Conservation (phyloP, 176 grass and related monocot species). For the Carex scoparia region DNA sequence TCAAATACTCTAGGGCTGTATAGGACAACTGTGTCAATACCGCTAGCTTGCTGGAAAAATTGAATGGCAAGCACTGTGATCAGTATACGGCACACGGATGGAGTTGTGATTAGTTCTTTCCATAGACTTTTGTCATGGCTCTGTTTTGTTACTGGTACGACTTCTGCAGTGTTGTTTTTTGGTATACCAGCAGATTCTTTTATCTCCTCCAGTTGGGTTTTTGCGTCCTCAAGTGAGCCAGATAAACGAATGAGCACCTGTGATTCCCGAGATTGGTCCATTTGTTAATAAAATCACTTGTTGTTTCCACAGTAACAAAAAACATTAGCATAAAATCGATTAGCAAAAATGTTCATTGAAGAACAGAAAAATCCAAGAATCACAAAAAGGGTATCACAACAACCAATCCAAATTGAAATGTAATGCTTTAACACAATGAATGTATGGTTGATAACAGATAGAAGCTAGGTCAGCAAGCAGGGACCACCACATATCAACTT, state of each 20-base stretch:
- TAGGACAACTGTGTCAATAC: conserved; percentile 31
- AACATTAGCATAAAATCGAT: not conserved
- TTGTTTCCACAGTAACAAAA: not conserved
- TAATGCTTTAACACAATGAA: not conserved
- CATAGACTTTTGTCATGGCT: conserved; percentile 21
- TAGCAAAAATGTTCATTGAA: not conserved
- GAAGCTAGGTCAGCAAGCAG: not conserved
- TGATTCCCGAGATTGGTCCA: not conserved
- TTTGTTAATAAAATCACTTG: not conserved
- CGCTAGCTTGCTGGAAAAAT: conserved; percentile 31
- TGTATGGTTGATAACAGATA: not conserved
- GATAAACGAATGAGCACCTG: conserved; percentile 32
- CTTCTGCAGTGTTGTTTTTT: not conserved
- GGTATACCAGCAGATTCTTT: conserved; percentile 3
- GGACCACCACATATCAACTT: not conserved
- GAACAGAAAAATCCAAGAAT: not conserved
- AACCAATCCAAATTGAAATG: not conserved
- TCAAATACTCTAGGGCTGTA: conserved; percentile 37
- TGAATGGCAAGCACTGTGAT: conserved; percentile 19
- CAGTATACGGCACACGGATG: conserved; percentile 24
- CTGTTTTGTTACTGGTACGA: conserved; percentile 14
- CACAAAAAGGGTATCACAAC: not conserved
- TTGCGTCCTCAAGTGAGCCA: conserved; percentile 25
- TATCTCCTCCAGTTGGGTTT: conserved; percentile 40
- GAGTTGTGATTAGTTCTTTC: conserved; percentile 27